These are phyloP conservation scores for Nymphaea thermarum DNA, from an alignment of 164 flowering plant species.

Conservation along the genomic window DNA sequence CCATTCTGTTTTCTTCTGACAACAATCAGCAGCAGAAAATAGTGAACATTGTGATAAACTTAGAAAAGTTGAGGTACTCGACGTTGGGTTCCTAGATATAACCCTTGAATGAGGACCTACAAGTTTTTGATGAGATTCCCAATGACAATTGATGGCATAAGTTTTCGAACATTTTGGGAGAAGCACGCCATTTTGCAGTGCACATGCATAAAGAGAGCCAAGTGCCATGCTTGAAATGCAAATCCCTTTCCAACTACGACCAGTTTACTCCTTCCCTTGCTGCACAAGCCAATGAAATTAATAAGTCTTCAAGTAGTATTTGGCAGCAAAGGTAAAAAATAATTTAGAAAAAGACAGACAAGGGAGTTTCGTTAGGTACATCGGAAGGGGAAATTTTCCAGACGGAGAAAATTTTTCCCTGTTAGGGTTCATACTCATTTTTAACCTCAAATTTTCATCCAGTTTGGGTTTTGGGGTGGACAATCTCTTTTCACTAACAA, in stretches of 20 bases:
- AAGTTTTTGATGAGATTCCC: conserved; percentile 8
- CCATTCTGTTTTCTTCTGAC: conserved; percentile 3
- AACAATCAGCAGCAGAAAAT: background rate
- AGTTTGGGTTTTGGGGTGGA: no score
- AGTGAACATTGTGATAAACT: conserved; percentile 6
- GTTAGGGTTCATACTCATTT: no score
- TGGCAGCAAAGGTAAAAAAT: no score
- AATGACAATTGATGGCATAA: conserved; percentile 1
- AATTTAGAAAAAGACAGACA: no score
- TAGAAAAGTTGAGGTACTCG: conserved; percentile 1
- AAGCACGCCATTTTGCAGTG: background rate
- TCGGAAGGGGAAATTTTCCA: no score
- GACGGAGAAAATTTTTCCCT: no score
- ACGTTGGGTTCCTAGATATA: conserved; percentile 2
- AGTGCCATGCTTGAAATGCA: conserved; percentile 1
- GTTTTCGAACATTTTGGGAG: background rate
- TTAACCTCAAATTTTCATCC: no score
- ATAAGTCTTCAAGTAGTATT: background rate
- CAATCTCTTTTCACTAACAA: no score
- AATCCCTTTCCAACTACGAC: background rate
- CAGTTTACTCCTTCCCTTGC: no score
- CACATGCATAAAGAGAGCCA: conserved; percentile 5
- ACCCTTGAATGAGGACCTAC: conserved; percentile 7
- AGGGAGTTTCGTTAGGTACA: no score
- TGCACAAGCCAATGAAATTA: no score